These are phyloP conservation scores for Apophysomyces elegans DNA, from an alignment of 371 early-diverging fungal genomes.

Conservation along the genomic window DNA sequence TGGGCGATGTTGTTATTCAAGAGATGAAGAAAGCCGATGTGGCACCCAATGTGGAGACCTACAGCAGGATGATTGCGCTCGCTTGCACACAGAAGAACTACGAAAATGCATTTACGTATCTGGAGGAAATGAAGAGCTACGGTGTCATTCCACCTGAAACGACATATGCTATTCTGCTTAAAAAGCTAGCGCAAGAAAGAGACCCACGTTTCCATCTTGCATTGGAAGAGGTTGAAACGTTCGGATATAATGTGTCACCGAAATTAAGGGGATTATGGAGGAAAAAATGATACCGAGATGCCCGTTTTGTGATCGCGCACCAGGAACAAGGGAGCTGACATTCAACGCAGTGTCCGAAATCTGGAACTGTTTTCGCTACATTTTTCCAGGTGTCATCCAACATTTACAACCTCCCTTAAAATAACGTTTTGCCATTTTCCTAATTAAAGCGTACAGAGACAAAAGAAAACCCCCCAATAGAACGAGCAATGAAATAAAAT, in stretches of 20 bases:
- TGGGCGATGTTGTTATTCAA: constrained; percentile 61
- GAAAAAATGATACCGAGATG: constrained; percentile 8
- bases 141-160: constrained; percentile 64
- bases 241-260: constrained; percentile 47
- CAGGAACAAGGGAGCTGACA: too few species aligned
- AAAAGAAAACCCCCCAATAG: too few species aligned
- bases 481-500: too few species aligned
- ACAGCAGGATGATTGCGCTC: constrained; percentile 61
- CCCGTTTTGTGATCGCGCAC: too few species aligned
- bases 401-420: too few species aligned
- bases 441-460: too few species aligned
- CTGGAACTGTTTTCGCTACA: too few species aligned
- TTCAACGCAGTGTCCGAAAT: too few species aligned
- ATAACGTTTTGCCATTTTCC: too few species aligned
- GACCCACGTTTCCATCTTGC: constrained; percentile 74
- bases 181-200: constrained; percentile 63
- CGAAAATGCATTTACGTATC: constrained; percentile 77
- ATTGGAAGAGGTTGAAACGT: constrained; percentile 74
- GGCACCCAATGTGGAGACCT: constrained; percentile 60
- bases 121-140: constrained; percentile 78
- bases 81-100: constrained; percentile 61
- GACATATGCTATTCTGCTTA: constrained; percentile 60
- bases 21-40: constrained; percentile 62
- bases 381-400: too few species aligned
- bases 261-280: constrained; percentile 32